A percentile compares a stretch with the other conserved stretches of the same genome.
Evolutionary conservation across 345 rosid genomes (phyloP).

Genomic region (Hibiscus syriacus): DNA sequence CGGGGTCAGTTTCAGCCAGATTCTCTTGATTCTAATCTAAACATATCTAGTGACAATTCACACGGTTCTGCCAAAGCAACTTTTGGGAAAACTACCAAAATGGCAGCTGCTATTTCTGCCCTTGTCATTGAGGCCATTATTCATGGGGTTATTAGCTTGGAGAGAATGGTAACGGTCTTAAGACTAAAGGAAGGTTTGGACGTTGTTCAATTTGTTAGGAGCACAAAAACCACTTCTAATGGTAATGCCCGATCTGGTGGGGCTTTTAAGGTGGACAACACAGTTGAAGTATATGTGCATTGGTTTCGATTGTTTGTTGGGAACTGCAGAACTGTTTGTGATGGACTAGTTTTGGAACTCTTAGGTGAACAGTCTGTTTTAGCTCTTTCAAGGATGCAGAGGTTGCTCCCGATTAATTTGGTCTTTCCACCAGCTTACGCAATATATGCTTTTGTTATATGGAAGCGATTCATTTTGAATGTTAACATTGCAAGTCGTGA

Average conservation of each 20-base stretch:
- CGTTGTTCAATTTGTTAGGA: slow-evolving; percentile 72
- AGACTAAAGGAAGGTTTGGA: slow-evolving; percentile 84
- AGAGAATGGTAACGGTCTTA: slow-evolving; percentile 79
- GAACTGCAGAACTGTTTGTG: slow-evolving; percentile 75
- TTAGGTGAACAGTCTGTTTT: slow-evolving; percentile 78
- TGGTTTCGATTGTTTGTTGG: slow-evolving; percentile 94
- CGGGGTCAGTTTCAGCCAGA: slow-evolving; percentile 86
- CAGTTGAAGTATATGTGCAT: slow-evolving; percentile 68
- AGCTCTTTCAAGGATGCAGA: slow-evolving; percentile 95
- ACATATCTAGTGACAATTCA: slow-evolving; percentile 33
- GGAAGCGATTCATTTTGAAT: slow-evolving; percentile 64
- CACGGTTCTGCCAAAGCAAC: slow-evolving; percentile 39
- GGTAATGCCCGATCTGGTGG: slow-evolving; percentile 67
- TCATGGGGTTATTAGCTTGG: slow-evolving; percentile 89
- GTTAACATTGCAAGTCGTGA: slow-evolving; percentile 53
- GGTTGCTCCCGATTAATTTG: slow-evolving; percentile 72
- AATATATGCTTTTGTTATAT: slow-evolving; percentile 68
- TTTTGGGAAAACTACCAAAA: slow-evolving; percentile 48
- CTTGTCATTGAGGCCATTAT: slow-evolving; percentile 74
- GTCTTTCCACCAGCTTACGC: slow-evolving; percentile 91
- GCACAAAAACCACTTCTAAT: slow-evolving; percentile 64
- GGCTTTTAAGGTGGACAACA: slow-evolving; percentile 54
- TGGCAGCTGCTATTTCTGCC: slow-evolving; percentile 77
- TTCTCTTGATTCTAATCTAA: slow-evolving; percentile 49
- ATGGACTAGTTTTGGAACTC: slow-evolving; percentile 83